These are phyloP conservation scores for Annulohypoxylon bovei DNA, from an alignment of 495 filamentous ascomycete genomes.

Conservation along the genomic window DNA sequence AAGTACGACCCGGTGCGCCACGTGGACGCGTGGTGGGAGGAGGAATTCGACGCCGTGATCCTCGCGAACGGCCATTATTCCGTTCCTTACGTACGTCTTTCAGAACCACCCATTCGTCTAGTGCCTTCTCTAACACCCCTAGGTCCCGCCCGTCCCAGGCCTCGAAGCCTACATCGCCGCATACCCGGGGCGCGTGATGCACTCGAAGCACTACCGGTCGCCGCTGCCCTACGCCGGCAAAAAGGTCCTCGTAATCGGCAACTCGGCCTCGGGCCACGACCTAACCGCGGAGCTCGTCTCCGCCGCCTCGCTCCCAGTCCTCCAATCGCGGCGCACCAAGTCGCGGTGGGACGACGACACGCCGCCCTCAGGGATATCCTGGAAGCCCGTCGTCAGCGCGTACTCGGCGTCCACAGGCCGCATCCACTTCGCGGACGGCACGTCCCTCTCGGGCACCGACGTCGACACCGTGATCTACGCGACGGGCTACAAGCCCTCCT, in stretches of 20 bases:
- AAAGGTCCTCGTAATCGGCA: conserved; percentile 58
- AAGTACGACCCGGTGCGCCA: conserved; percentile 50
- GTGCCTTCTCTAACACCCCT: neutral
- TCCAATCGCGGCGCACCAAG: conserved; percentile 55
- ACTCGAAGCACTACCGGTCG: conserved; percentile 60
- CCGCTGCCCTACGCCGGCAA: conserved; percentile 46
- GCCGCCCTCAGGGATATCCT: conserved; percentile 54
- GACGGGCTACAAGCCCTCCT: conserved; percentile 60
- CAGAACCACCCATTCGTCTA: neutral
- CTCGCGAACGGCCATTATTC: conserved; percentile 63
- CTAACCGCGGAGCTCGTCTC: conserved; percentile 51
- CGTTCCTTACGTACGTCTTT: conserved; percentile 54
- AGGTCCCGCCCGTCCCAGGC: conserved; percentile 57
- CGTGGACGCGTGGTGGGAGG: conserved; percentile 60
- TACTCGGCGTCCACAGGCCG: conserved; percentile 45
- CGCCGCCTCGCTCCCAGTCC: conserved; percentile 50
- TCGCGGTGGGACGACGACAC: conserved; percentile 57
- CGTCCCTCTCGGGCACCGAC: conserved; percentile 42
- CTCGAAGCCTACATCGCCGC: conserved; percentile 50
- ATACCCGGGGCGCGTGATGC: conserved; percentile 53
- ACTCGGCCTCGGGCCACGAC: conserved; percentile 63
- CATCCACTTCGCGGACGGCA: conserved; percentile 58
- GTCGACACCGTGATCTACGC: conserved; percentile 61
- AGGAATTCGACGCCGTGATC: conserved; percentile 60
- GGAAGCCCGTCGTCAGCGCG: conserved; percentile 56